phyloP scores from a whole-genome alignment of 2,329 filamentous ascomycete genomes.

The Knufia fluminis region DNA sequence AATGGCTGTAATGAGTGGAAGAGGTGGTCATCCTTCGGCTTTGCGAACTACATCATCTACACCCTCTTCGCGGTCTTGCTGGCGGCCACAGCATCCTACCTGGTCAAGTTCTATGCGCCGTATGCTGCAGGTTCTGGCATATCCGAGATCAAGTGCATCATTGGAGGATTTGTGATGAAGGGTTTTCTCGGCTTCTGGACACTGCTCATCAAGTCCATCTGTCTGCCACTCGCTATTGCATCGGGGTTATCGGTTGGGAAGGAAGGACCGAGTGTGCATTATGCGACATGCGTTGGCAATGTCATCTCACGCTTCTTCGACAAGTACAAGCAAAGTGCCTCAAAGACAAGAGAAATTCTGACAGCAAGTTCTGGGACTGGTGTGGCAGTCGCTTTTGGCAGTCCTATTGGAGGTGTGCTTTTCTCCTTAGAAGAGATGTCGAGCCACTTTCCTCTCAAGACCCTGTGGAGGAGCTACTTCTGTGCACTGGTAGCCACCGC shows the following conservation, averaged over 20 bases:
- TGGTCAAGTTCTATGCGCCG: slow-evolving; percentile 86
- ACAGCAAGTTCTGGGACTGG: slow-evolving; percentile 91
- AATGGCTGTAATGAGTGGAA: slow-evolving; percentile 84
- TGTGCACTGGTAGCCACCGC: slow-evolving; percentile 92
- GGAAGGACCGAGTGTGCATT: slow-evolving; percentile 97
- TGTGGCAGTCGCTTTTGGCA: slow-evolving; percentile 93
- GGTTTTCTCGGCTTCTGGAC: slow-evolving; percentile 90
- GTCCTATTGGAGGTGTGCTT: slow-evolving; percentile 89
- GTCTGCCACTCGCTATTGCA: slow-evolving; percentile 81
- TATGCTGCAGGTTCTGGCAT: slow-evolving; percentile 96
- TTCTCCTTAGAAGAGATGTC: slow-evolving; percentile 99
- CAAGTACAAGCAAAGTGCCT: slow-evolving; percentile 85
- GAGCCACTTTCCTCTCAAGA: slow-evolving; percentile 91
- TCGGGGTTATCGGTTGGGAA: slow-evolving; percentile 93
- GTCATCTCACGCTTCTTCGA: slow-evolving; percentile 88
- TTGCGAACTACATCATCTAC: slow-evolving; percentile 80
- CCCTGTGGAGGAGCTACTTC: slow-evolving; percentile 96
- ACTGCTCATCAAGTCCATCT: slow-evolving; percentile 85
- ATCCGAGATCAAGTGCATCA: slow-evolving; percentile 98
- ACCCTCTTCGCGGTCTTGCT: slow-evolving; percentile 75
- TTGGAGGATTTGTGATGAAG: slow-evolving; percentile 98
- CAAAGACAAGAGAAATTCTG: slow-evolving; percentile 89
- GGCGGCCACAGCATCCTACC: slow-evolving; percentile 67
- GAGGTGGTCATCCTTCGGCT: slow-evolving; percentile 68
- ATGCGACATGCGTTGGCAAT: slow-evolving; percentile 93